Evolutionary conservation across 1,139 yeast genomes (phyloP).

Genomic region (Lodderomyces beijingensis): DNA sequence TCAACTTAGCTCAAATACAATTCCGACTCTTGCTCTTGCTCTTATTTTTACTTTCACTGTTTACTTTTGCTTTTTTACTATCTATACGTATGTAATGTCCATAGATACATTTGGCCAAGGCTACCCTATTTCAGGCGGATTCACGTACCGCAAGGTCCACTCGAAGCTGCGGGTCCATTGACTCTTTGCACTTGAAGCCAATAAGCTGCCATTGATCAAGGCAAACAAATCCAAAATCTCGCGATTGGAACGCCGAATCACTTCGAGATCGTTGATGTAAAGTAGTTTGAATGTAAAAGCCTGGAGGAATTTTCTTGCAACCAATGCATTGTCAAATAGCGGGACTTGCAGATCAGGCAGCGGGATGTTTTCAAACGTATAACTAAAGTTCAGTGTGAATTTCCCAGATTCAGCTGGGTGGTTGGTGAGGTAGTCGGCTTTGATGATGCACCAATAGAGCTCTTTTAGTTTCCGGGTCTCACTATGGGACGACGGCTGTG

Average conservation of each 20-base stretch:
- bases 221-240: not conserved
- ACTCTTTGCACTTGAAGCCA: constrained; percentile 15
- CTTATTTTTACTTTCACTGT: not conserved
- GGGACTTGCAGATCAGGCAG: not conserved
- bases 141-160: constrained; percentile 12
- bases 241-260: constrained; percentile 14
- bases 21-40: too few species aligned
- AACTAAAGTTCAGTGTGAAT: not conserved
- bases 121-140: constrained; percentile 1
- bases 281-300: constrained; percentile 20
- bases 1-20: too few species aligned
- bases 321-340: not conserved
- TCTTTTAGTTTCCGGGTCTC: constrained; percentile 30
- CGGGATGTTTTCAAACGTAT: not conserved
- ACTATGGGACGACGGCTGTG: constrained; percentile 8
- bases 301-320: constrained; percentile 15
- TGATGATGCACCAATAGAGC: constrained; percentile 30
- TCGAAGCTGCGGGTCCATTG: constrained; percentile 12
- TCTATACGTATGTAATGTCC: too few species aligned
- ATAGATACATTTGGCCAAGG: too few species aligned
- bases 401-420: constrained; percentile 14
- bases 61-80: not conserved
- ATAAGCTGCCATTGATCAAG: not conserved
- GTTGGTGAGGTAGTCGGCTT: constrained; percentile 19
- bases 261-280: constrained; percentile 15